Evolutionary conservation across 2,329 filamentous ascomycete species (phyloP), one percentile per base, ranked within the genome.

Genomic region (Paraphoma sp.): DNA sequence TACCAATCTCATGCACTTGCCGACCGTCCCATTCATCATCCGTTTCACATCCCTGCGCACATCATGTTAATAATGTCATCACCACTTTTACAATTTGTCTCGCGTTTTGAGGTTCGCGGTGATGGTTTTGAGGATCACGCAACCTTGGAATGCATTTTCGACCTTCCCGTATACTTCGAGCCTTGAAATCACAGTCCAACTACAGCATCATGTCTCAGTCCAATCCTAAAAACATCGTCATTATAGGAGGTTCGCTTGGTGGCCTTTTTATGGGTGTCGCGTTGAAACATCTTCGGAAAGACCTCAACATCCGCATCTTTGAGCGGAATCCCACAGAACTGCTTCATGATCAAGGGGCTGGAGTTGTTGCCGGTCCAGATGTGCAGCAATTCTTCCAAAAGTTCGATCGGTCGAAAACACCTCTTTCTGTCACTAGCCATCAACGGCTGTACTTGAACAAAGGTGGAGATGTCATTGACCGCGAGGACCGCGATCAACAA

Each of bases 291-390:
- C 55, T 69, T 12, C 59, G 59, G 2, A 65, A 64, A 47, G 53
- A 68, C 36, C 52, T 65, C 12, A 63, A 58, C 8, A 67, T 70
- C 40, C 60, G 62, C 18, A 64, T 72, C 31, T 59, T 72, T 43
- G 67, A 70, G 30, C 60, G 67, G 6, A 71, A 70, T 23, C 62
- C 64, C 4, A 67, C 65, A 11, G 60, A 63, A 2, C 55, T 70
- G 5, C 63, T 70, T 6, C 67, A 71, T 11, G 62, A 69, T n/a
- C 66, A 70, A 46, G 68, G 64, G n/a, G 69, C 68, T 33, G 66
- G 69, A 28, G 56, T 72, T 0, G 66, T 69, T 9, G 67, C 67
- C 6, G 62, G 64, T 14, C 48, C 49, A 2, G 66, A 68, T 45
- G 57, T 63, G 7, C 63, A 63, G n/a, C 49, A 60, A 1, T 68